Evolutionary conservation across 2,329 filamentous ascomycete species (phyloP).

Genomic region (Phialophora tarda): DNA sequence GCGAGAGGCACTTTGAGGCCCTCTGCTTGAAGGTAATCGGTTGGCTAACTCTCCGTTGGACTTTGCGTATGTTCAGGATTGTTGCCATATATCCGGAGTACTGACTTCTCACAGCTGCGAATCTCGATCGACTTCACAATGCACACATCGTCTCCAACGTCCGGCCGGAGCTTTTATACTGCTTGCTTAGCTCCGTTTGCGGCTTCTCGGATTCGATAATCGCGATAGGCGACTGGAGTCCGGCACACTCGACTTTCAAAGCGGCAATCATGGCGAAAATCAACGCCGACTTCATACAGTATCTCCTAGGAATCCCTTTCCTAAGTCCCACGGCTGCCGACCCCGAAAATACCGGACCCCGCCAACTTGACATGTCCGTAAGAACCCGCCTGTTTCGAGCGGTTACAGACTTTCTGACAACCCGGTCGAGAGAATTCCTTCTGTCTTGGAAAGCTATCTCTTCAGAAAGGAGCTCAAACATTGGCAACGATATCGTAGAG

Average conservation of each 20-base stretch:
- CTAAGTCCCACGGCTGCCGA: neutral
- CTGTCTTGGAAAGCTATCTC: slow-evolving; percentile 53
- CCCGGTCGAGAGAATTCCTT: slow-evolving; percentile 53
- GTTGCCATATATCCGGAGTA: neutral
- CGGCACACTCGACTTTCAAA: slow-evolving; percentile 24
- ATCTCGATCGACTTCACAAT: slow-evolving; percentile 69
- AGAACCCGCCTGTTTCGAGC: slow-evolving; percentile 41
- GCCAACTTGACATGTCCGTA: slow-evolving; percentile 25
- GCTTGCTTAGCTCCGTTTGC: slow-evolving; percentile 74
- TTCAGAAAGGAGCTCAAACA: slow-evolving; percentile 51
- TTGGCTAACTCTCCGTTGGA: slow-evolving; percentile 85
- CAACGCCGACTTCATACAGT: slow-evolving; percentile 24
- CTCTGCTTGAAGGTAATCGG: slow-evolving; percentile 72
- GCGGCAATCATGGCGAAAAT: slow-evolving; percentile 15
- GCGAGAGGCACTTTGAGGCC: slow-evolving; percentile 72
- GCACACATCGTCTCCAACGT: slow-evolving; percentile 68
- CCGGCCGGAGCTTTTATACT: slow-evolving; percentile 69
- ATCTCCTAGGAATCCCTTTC: slow-evolving; percentile 20
- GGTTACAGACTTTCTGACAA: slow-evolving; percentile 54
- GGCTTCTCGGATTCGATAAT: slow-evolving; percentile 42
- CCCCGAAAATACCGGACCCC: neutral
- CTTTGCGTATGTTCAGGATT: slow-evolving; percentile 65
- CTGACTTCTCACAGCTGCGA: slow-evolving; percentile 51
- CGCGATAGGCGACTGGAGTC: slow-evolving; percentile 27
- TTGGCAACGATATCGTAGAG: slow-evolving; percentile 53